Base-by-base conservation (phyloP, 2,329 filamentous ascomycete species). In the Talaromyces sp. region DNA sequence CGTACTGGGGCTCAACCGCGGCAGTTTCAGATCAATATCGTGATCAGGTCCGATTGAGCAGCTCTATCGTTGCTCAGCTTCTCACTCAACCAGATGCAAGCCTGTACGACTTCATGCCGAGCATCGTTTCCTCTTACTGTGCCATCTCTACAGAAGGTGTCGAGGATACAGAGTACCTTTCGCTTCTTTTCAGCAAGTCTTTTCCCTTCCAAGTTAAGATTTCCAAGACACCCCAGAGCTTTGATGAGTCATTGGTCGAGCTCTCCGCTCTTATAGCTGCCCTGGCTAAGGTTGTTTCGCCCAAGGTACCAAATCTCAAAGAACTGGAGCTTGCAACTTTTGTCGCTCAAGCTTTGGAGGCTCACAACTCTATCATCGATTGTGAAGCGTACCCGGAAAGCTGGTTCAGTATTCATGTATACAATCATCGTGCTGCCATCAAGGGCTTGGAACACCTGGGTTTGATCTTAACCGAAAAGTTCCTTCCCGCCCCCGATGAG, bases 351-450 rank as follows among this genome's bases (percentile, higher is more conserved):
- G 84, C 88, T 0, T 81, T 99, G 22, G 87, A 89, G 55, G 88
- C 96, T 7, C 87, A 96, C 66, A 90, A 91, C 72, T 97, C 91
- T 59, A 91, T 99, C 48, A 78, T 99, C 10, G 85, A 87, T 52
- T 91, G 91, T 62, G 90, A 95, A 65, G 91, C 94, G 0, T 97
- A 96, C 72, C 94, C 95, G 0, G 78, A 84, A 16, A 86, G 84
- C 54, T 99, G 94, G 95, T 79, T 99, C 40, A 97, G 92, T 70
- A 84, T 96, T 49, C 89, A 95, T 66, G 94, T 97, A 36, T 94
- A 90, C 72, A 90, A 96, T 66, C 91, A 96, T 75, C 91, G 91
- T 67, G 93, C 91, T 16, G 90, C 90, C 1, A 90, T 97, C 82
- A 86, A 86, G 51, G 90, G 88, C 7, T 77, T 99, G 30, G 89